Evolutionary conservation across 1,139 yeast species (phyloP).

Genomic region (Yamadazyma friedrichii): DNA sequence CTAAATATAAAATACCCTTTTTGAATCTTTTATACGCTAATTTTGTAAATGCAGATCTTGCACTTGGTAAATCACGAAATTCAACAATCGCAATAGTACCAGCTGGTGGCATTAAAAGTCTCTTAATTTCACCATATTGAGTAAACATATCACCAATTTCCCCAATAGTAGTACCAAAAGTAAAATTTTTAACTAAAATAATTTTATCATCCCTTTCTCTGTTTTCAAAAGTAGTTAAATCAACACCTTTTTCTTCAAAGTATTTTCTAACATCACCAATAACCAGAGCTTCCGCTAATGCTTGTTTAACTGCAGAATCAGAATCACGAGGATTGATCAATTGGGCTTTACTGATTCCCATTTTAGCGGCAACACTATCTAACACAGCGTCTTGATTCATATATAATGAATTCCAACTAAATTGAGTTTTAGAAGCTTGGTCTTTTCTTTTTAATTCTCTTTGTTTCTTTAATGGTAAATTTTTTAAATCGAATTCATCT

Average conservation of each 20-base stretch:
- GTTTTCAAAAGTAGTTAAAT: constrained; percentile 66
- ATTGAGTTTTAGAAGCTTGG: constrained; percentile 80
- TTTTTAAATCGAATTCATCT: constrained; percentile 87
- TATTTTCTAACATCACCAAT: constrained; percentile 86
- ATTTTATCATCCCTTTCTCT: constrained; percentile 81
- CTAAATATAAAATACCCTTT: constrained; percentile 81
- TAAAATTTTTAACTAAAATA: constrained; percentile 84
- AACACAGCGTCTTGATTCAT: constrained; percentile 91
- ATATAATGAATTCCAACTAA: constrained; percentile 92
- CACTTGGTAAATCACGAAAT: constrained; percentile 78
- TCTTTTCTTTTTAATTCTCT: constrained; percentile 78
- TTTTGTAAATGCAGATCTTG: constrained; percentile 86
- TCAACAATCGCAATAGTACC: constrained; percentile 97
- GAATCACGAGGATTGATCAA: constrained; percentile 85
- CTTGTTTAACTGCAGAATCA: constrained; percentile 93
- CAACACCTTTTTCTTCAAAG: constrained; percentile 84
- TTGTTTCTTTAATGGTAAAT: constrained; percentile 89
- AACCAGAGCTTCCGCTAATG: constrained; percentile 95
- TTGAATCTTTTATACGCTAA: constrained; percentile 86
- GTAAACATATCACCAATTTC: constrained; percentile 82
- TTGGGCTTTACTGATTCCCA: constrained; percentile 82
- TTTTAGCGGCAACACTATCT: constrained; percentile 79
- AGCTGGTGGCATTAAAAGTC: constrained; percentile 92
- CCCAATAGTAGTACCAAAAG: constrained; percentile 76
- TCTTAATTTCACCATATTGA: constrained; percentile 74